These are phyloP conservation scores for Serendipita sp. DNA, from an alignment of 768 basidiomycete genomes.

Conservation along the genomic window DNA sequence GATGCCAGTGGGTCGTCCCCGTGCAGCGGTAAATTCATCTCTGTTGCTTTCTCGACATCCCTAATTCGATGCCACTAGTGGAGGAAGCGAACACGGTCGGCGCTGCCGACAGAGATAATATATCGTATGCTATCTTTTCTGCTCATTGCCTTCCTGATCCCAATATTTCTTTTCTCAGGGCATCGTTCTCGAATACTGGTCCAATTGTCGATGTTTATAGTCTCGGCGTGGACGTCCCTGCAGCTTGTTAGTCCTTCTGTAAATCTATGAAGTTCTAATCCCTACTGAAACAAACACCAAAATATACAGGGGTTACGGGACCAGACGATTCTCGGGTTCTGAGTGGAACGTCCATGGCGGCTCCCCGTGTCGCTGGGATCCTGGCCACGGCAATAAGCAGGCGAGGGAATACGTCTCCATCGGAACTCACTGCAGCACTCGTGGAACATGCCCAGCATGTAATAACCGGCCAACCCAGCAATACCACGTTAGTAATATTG, in stretches of 20 bases:
- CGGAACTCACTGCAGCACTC: background rate
- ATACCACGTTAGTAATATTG: background rate
- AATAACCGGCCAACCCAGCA: background rate
- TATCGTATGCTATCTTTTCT: background rate
- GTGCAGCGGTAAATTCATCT: constrained; percentile 17
- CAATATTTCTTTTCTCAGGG: constrained; percentile 19
- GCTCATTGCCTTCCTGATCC: background rate
- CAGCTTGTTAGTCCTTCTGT: background rate
- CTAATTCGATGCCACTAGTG: too few relatives aligned
- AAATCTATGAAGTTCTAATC: background rate
- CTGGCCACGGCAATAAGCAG: background rate
- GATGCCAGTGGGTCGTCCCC: constrained; percentile 24
- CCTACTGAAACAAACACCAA: background rate
- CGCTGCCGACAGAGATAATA: constrained; percentile 17
- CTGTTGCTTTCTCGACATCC: too few relatives aligned
- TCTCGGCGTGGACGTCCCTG: constrained; percentile 1
- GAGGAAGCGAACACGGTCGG: constrained; percentile 27
- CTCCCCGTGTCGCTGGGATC: background rate
- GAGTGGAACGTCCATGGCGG: background rate
- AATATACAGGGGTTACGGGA: background rate
- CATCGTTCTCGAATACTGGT: constrained; percentile 29
- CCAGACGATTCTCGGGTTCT: background rate
- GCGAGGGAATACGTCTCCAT: background rate
- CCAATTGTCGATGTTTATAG: constrained; percentile 23
- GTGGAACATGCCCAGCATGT: background rate